Evolutionary conservation across 1,284 basidiomycete species (phyloP).

Genomic region (Cutaneotrichosporon cavernicola): DNA sequence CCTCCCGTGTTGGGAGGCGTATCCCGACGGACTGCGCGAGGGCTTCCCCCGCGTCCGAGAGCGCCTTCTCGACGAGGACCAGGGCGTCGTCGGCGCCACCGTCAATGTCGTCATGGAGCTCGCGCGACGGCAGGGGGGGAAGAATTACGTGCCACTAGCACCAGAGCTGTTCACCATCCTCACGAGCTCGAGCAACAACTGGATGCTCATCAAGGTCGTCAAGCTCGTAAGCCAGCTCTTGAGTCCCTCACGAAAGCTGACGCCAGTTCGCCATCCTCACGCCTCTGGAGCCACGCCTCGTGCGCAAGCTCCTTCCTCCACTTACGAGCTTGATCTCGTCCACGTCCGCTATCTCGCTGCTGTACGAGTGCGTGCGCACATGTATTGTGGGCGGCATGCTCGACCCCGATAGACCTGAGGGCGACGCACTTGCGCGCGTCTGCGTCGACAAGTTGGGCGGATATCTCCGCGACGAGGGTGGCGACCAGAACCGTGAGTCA

Average conservation of each 20-base stretch:
- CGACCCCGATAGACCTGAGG: slow-evolving; percentile 63
- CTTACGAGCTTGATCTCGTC: slow-evolving; percentile 93
- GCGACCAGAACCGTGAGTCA: slow-evolving; percentile 82
- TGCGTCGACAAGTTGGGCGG: slow-evolving; percentile 92
- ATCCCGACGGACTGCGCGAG: slow-evolving; percentile 70
- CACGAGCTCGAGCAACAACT: slow-evolving; percentile 93
- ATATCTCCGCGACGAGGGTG: slow-evolving; percentile 76
- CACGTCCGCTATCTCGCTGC: slow-evolving; percentile 88
- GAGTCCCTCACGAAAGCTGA: background rate
- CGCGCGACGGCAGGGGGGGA: slow-evolving; percentile 68
- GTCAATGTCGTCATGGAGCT: slow-evolving; percentile 95
- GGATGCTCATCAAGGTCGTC: slow-evolving; percentile 99
- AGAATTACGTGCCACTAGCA: slow-evolving; percentile 76
- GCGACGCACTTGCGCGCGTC: slow-evolving; percentile 76
- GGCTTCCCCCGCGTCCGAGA: slow-evolving; percentile 74
- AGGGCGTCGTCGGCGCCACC: slow-evolving; percentile 86
- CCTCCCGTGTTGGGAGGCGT: slow-evolving; percentile 72
- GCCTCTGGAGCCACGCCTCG: slow-evolving; percentile 86
- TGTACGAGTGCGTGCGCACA: slow-evolving; percentile 98
- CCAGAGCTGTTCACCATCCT: slow-evolving; percentile 93
- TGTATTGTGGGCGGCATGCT: slow-evolving; percentile 98
- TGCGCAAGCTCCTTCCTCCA: slow-evolving; percentile 88
- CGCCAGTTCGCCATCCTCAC: slow-evolving; percentile 82
- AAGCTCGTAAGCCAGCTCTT: slow-evolving; percentile 67
- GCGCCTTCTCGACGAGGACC: slow-evolving; percentile 79